Base-by-base conservation (phyloP, 371 early-diverging fungal species). In the Rhizopus arrhizus region DNA sequence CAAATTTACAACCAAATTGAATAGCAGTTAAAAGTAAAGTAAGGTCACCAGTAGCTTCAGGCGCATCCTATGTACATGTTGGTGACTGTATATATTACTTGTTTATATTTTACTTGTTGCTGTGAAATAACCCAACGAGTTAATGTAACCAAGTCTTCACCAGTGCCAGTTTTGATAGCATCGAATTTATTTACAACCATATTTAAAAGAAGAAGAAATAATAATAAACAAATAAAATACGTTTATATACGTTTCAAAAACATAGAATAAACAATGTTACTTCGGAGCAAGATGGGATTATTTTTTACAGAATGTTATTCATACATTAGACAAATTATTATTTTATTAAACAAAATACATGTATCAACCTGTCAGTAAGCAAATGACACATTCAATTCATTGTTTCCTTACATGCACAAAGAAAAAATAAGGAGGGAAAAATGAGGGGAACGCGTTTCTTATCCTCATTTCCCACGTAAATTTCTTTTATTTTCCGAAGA, bases 1-100 rank as follows among this genome's bases (percentile, higher is more conserved):
- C 95, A 80, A 95, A 97, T 78, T 97, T 98, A 86, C 97, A 97
- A 41, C 96, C 95, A 58, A 94, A 85, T 72, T 95, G 94, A 74
- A 98, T 92, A 29, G 96, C 85, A 56, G 87, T 84, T 64, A 98
- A 85, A 15, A 97, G 86, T 22, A 97, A 75, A 31, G 95, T 92
- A 62, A 98, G 87, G 80, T 98, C 97, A 68, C 98, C 98, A 10
- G 91, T 91, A 36, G 97, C 96, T 54, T 93, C 92, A 66, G 86
- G 85, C 66, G 82, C 82, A 56, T 78, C 63, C 82, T 83, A 32
- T 36, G 15, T 29, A 13, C 31, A 46, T 15, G 31, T 9, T 3
- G 11, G 10, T 15, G 33, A 57, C 33, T 31, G 16, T n/a, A 57
- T 28, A 48, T 2, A 34, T 36, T 53, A 52, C 33, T 22, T 40